Conservation (phyloP, 352 stramenopile species). For the Phytophthora cajani region DNA sequence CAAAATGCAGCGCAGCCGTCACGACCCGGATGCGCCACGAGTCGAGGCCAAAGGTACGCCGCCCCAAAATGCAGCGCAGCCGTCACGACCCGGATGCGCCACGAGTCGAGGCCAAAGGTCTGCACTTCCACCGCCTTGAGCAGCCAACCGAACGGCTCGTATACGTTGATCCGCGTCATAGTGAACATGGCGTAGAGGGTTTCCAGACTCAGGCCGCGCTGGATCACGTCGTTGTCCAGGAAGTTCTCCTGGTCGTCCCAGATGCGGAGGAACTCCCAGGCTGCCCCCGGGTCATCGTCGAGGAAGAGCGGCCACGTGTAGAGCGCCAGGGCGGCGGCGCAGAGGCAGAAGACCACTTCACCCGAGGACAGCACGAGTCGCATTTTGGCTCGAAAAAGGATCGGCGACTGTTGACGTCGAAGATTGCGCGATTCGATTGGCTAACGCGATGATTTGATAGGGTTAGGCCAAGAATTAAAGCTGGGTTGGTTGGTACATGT, state of each 20-base stretch:
- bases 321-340: conserved; percentile 4
- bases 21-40: conserved; percentile 49
- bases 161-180: conserved; percentile 69
- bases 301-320: conserved; percentile 29
- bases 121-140: conserved; percentile 60
- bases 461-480: no score
- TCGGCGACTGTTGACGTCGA: conserved; percentile 12
- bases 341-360: conserved; percentile 28
- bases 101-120: conserved; percentile 42
- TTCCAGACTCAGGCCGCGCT: conserved; percentile 34
- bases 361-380: conserved; percentile 25
- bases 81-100: conserved; percentile 50
- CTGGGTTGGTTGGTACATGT: no score
- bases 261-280: conserved; percentile 56
- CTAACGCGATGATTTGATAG: conserved; percentile 24
- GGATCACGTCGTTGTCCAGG: conserved; percentile 54
- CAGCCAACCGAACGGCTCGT: conserved; percentile 71
- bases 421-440: conserved; percentile 29
- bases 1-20: conserved; percentile 52
- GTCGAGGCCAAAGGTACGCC: conserved; percentile 43
- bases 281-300: conserved; percentile 1
- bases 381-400: conserved; percentile 22
- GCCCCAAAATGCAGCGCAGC: conserved; percentile 47
- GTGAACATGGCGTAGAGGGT: conserved; percentile 58
- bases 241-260: conserved; percentile 77